Conservation (phyloP, 352 stramenopile species). For the Aphanomyces stellatus region DNA sequence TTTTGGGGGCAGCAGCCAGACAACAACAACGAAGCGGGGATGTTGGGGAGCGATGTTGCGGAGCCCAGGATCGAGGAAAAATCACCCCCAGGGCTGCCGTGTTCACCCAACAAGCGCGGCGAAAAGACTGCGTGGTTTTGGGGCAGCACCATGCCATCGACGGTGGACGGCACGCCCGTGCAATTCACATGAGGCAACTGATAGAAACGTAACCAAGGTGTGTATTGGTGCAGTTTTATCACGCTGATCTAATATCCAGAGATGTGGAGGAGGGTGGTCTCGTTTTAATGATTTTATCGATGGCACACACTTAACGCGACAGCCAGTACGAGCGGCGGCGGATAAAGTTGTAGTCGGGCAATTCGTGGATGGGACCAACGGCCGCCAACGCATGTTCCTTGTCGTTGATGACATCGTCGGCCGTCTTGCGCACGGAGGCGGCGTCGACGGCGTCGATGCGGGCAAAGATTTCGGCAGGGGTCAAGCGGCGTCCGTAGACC, state of each 20-base stretch:
- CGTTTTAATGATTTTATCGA: slow-evolving; percentile 26
- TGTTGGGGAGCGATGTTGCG: too few species aligned
- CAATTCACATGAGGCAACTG: too few species aligned
- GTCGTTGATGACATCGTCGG: slow-evolving; percentile 93
- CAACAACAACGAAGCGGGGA: too few species aligned
- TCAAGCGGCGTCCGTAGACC: slow-evolving; percentile 95
- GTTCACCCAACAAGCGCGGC: too few species aligned
- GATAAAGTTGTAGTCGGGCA: slow-evolving; percentile 99
- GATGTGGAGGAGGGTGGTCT: slow-evolving; percentile 16
- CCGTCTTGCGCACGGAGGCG: slow-evolving; percentile 85
- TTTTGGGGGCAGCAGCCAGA: too few species aligned
- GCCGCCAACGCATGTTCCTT: slow-evolving; percentile 98
- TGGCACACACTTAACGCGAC: slow-evolving; percentile 66
- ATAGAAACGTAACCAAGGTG: background rate
- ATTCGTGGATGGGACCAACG: slow-evolving; percentile 96
- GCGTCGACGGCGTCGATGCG: slow-evolving; percentile 98
- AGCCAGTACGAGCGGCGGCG: slow-evolving; percentile 98
- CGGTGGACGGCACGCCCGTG: too few species aligned
- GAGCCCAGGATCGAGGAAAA: too few species aligned
- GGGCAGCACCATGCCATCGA: too few species aligned
- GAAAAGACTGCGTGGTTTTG: slow-evolving; percentile 18
- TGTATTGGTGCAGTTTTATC: background rate
- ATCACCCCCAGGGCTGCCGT: too few species aligned
- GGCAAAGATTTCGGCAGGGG: slow-evolving; percentile 97
- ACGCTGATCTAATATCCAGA: slow-evolving; percentile 11